Evolutionary conservation across 805 yeast genomes (phyloP), one percentile per base, ranked within the genome.

Genomic region (Myxozyma neotropica): DNA sequence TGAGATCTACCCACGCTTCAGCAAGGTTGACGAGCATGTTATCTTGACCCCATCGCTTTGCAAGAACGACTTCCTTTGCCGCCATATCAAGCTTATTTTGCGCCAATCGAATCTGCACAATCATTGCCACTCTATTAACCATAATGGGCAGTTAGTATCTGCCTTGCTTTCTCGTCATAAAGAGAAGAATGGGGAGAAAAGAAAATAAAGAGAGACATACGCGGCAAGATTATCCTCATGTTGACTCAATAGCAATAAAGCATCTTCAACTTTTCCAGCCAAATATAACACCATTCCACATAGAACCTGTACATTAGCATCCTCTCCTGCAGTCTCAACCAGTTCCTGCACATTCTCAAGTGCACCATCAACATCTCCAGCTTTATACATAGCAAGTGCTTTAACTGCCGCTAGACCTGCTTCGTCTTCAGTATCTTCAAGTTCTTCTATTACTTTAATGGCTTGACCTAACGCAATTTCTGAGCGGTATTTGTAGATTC

Each of bases 1-100:
- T 64, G 77, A 81, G 75, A 57, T 80, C 77, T 12, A 79, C 74
- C 84, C 92, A 89, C 15, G 95, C 84, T 72, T 89, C 96, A 31
- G 90, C 83, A 33, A 90, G 80, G 67, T 89, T 92, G 72, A 83
- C 83, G 48, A 89, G 82, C 36, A 92, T 81, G 65, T 84, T 87
- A 74, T 91, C 97, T 66, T 86, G 79, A 36, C 85, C 81, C 70
- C 81, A 81, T 29, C 73, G 67, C 49, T 81, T 77, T 39, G 81
- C 80, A 36, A 67, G 70, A 62, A 70, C 70, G 29, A 84, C 74
- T 45, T 79, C 81, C 58, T 76, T 74, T 58, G 74, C 71, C 1
- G 85, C 85, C n/a, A 74, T 71, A 4, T 78, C 80, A 2, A 77
- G 63, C 55, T 78, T 75, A 56, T 77, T 74, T 49, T 78, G 77